Evolutionary conservation across 2,329 filamentous ascomycete genomes (phyloP).

Genomic region (Pseudogymnoascus sp.): DNA sequence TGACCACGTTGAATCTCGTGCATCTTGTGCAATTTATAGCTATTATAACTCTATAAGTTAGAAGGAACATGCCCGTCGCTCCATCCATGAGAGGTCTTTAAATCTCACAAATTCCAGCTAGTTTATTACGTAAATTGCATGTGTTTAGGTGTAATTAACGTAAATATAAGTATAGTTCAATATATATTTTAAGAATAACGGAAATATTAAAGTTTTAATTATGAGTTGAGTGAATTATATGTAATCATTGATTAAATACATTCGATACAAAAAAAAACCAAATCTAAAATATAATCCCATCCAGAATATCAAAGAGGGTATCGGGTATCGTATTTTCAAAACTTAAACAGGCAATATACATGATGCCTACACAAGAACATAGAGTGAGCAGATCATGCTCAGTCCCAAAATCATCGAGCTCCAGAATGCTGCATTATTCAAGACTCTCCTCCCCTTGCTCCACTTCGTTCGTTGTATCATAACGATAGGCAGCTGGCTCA

Average conservation of each 20-base stretch:
- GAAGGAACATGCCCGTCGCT: background rate
- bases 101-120: background rate
- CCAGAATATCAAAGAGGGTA: background rate
- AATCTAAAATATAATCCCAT: background rate
- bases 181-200: background rate
- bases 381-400: conserved; percentile 60
- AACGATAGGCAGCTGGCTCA: conserved; percentile 95
- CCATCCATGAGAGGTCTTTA: background rate
- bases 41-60: background rate
- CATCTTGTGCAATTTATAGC: background rate
- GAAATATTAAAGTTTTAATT: background rate
- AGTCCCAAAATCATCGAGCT: conserved; percentile 82
- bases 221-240: background rate
- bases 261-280: background rate
- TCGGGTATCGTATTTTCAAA: conserved; percentile 1
- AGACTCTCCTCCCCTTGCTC: conserved; percentile 64
- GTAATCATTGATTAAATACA: background rate
- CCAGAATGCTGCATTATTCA: conserved; percentile 92
- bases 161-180: too few species aligned
- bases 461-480: conserved; percentile 75
- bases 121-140: background rate
- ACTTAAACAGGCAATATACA: background rate
- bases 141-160: too few species aligned
- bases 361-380: conserved; percentile 44
- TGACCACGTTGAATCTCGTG: too few species aligned